Evolutionary conservation across 2,329 filamentous ascomycete species (phyloP), one percentile per base, ranked within the genome.

Genomic region (Hymenoscyphus salicellus): DNA sequence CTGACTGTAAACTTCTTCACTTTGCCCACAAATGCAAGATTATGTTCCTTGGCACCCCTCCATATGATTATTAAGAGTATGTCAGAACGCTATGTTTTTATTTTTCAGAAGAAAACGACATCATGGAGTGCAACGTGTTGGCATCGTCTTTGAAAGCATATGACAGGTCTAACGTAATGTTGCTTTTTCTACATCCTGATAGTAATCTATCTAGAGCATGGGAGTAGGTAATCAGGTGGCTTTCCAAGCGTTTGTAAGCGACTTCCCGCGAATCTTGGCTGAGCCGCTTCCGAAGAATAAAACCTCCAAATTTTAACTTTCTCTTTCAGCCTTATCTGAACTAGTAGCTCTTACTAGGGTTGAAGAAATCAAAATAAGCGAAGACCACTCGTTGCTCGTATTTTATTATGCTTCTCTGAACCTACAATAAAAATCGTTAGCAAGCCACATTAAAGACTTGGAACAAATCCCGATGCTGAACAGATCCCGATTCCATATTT

Each of bases 51-150:
- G 46, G 46, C 20, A 52, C 23, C 46, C 20, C 46, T 49, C 20
- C 43, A n/a, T 49, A 52, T 52, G 46, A 52, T 52, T 52, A 52
- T 26, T 52, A 52, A 52, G 46, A 52, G 36, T 16, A 38, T 36
- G 36, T 38, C 36, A 23, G 46, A 28, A 23, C 20, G 46, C 14
- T 23, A 52, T 28, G 20, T 52, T 52, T 49, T 49, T 52, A 5
- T 16, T 52, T 14, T 26, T 52, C 46, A 23, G 7, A 49, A 20
- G 20, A 52, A 26, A 11, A 38, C 3, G 26, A 52, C 46, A 16
- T 26, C 20, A 52, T 20, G 46, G 23, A 26, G 20, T 52, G 46
- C 23, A 52, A 52, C 46, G 20, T 52, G 23, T 52, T 52, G 46
- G 46, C 46, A 52, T 52, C 46, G 46, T 52, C 20, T 26, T 52